phyloP scores from a whole-genome alignment of 371 early-diverging fungal genomes.

The Lichtheimia corymbifera region DNA sequence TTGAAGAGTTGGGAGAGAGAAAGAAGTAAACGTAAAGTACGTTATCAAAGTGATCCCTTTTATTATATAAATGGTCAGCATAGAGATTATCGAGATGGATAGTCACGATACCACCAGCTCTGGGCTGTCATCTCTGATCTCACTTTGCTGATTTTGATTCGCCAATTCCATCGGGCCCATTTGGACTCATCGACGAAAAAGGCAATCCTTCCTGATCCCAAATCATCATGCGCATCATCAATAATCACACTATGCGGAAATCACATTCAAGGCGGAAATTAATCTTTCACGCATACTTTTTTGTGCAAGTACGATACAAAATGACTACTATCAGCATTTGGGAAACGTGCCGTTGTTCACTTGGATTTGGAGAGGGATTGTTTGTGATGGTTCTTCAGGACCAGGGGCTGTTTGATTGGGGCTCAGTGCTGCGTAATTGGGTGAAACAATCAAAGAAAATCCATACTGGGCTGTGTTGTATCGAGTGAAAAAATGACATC shows the following conservation, averaged over 20 bases:
- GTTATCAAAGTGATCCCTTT: background rate
- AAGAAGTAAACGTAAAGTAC: background rate
- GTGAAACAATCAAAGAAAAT: conserved; percentile 16
- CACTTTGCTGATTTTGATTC: too few species aligned
- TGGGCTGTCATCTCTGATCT: background rate
- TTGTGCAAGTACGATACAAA: too few species aligned
- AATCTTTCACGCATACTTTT: too few species aligned
- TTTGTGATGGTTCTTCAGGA: conserved; percentile 11
- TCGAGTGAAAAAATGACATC: conserved; percentile 28
- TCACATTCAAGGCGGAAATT: too few species aligned
- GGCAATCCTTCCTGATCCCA: too few species aligned
- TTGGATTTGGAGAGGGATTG: conserved; percentile 16
- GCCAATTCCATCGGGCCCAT: too few species aligned
- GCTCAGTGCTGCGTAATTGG: conserved; percentile 9
- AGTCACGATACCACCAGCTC: conserved; percentile 1
- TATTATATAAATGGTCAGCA: background rate
- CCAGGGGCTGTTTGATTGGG: conserved; percentile 9
- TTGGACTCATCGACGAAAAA: too few species aligned
- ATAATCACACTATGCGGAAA: too few species aligned
- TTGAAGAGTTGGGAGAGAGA: conserved; percentile 4
- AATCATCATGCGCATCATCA: too few species aligned
- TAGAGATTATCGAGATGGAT: conserved; percentile 4
- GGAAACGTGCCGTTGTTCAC: conserved; percentile 25
- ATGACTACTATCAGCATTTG: conserved; percentile 12
- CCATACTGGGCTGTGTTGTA: conserved; percentile 17